These are phyloP conservation scores for Whalleya microplaca DNA, from an alignment of 2,329 filamentous ascomycete genomes.

Conservation along the genomic window DNA sequence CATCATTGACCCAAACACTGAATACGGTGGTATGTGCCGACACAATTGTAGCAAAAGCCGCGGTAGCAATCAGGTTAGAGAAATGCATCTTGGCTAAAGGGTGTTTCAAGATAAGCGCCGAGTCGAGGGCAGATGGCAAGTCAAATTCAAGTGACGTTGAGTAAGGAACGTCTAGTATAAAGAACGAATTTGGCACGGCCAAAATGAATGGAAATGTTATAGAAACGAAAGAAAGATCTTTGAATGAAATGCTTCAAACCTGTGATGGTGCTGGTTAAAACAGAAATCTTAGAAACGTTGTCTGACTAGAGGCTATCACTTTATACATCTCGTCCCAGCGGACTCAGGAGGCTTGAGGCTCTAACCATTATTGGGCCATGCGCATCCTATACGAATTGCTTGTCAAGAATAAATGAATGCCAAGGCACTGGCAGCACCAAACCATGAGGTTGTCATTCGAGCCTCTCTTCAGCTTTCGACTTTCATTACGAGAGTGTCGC, in stretches of 20 bases:
- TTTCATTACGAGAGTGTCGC: too few species aligned
- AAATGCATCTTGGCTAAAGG: constrained; percentile 40
- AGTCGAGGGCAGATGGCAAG: too few species aligned
- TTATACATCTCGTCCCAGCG: too few species aligned
- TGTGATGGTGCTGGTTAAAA: background rate
- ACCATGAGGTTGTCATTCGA: too few species aligned
- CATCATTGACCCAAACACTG: constrained; percentile 51
- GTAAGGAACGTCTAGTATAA: background rate
- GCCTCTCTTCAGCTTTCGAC: too few species aligned
- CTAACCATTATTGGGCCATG: background rate
- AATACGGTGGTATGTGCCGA: constrained; percentile 52
- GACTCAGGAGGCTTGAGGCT: too few species aligned
- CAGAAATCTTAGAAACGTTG: too few species aligned
- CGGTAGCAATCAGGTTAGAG: constrained; percentile 31
- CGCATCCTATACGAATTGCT: background rate
- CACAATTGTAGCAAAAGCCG: constrained; percentile 42
- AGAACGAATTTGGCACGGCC: constrained; percentile 11
- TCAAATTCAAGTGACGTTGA: background rate
- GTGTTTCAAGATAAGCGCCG: too few species aligned
- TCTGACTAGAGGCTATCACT: too few species aligned
- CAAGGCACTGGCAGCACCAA: background rate
- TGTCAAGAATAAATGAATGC: constrained; percentile 2
- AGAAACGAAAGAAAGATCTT: background rate
- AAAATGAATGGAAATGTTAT: constrained; percentile 5
- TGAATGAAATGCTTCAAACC: background rate